Evolutionary conservation across 2,329 filamentous ascomycete genomes (phyloP), one percentile per base, ranked within the genome.

Genomic region (Zymoseptoria pseudotritici): DNA sequence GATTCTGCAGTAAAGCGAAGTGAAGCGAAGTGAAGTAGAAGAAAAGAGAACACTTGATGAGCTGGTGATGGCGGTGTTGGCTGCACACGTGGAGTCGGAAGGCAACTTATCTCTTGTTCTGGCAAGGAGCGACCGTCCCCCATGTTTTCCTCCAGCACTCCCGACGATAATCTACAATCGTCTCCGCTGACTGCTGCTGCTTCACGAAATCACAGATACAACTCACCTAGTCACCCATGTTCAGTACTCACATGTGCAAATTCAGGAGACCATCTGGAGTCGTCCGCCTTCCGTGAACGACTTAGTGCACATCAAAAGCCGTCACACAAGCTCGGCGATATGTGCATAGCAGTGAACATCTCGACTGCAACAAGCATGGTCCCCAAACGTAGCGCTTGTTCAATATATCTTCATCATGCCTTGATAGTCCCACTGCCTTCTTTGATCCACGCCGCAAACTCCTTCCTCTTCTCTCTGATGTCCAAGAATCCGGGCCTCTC

Each of bases 401-500:
- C 13, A 4, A 17, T 17, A 46, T 46, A 46, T 46, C 36, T 46
- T 46, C 36, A 46, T 46, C 36, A 46, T 46, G 36, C 36, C 13
- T 46, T 46, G 36, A 46, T 46, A 3, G 36, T 46, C 36, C 36
- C 36, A n/a, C 36, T 46, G 36, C 36, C 71, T 9, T 77, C 74
- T 56, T 77, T 76, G 22, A 86, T 82, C 90, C 90, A 95, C 63
- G 86, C 82, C 17, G 84, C 82, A 78, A 96, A 96, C 61, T 92
- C 89, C 71, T 82, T 86, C 71, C 89, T 83, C 76, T 91, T 81
- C 21, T 75, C 77, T 74, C 91, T 86, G 64, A 97, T 90, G 77
- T 99, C 90, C 77, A 91, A 83, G 70, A 97, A 99, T 1, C 90
- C 87, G 53, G 86, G 85, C 66, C 94, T 80, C 61, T 89, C 87